phyloP scores from a whole-genome alignment of 306 rosid species.

The Mimosa bimucronata region DNA sequence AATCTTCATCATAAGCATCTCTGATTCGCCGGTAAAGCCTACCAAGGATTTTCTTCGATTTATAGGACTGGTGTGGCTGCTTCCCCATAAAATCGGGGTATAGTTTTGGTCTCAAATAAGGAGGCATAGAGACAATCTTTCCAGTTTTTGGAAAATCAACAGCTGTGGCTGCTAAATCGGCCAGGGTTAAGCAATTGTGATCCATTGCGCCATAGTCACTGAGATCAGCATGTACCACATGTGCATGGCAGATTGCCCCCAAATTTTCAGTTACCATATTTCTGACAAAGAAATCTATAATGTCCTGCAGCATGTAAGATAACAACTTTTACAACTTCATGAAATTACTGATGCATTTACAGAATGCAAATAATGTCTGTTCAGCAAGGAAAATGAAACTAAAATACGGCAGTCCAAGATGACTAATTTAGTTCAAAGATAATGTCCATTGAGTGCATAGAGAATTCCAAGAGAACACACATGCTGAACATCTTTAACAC shows the following conservation, averaged over 20 bases:
- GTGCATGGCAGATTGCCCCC: conserved; percentile 87
- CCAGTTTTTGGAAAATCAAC: conserved; percentile 96
- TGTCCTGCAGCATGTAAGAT: conserved; percentile 59
- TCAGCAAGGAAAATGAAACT: neutral
- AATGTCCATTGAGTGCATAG: neutral
- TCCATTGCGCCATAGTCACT: conserved; percentile 76
- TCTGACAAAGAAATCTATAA: conserved; percentile 62
- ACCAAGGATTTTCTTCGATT: conserved; percentile 76
- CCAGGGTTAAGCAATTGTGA: conserved; percentile 63
- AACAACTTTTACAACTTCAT: neutral
- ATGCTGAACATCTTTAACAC: neutral
- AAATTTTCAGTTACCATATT: conserved; percentile 78
- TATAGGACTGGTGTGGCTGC: conserved; percentile 66
- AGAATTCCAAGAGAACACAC: neutral
- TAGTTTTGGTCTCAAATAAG: conserved; percentile 62
- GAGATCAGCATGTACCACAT: conserved; percentile 91
- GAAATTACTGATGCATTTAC: conserved; percentile 1
- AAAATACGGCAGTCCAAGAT: neutral
- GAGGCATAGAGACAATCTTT: conserved; percentile 65
- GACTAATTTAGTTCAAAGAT: neutral
- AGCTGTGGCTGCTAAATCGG: conserved; percentile 84
- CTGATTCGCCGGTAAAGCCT: conserved; percentile 66
- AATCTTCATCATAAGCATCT: conserved; percentile 62
- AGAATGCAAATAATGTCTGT: neutral
- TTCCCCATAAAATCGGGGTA: conserved; percentile 99